Evolutionary conservation across 1,139 yeast species (phyloP).

Genomic region (Kluyveromyces sp.): DNA sequence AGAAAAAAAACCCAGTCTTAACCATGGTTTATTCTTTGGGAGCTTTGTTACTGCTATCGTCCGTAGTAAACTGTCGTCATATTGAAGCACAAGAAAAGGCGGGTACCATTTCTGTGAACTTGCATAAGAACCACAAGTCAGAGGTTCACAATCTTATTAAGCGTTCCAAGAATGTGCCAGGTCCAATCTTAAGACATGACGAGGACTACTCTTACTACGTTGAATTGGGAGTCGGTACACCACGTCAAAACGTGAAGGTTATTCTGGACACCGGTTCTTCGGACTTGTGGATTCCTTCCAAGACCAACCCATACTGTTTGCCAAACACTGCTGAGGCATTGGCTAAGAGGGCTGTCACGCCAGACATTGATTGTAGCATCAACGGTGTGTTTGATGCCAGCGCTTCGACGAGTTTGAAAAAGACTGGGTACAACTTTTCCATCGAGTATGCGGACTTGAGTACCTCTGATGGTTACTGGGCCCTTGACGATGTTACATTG

Average conservation of each 20-base stretch:
- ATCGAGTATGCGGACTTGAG: slow-evolving; percentile 19
- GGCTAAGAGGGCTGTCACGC: slow-evolving; percentile 7
- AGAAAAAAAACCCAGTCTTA: neutral
- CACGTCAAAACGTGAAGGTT: slow-evolving; percentile 42
- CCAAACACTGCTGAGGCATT: slow-evolving; percentile 8
- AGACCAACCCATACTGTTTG: slow-evolving; percentile 30
- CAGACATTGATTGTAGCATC: slow-evolving; percentile 12
- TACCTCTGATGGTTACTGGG: slow-evolving; percentile 24
- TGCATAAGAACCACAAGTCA: neutral
- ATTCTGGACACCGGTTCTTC: slow-evolving; percentile 64
- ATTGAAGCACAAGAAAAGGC: neutral
- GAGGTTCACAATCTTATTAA: slow-evolving; percentile 5
- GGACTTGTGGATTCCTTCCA: slow-evolving; percentile 51
- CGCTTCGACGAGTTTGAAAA: slow-evolving; percentile 10
- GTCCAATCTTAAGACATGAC: slow-evolving; percentile 10
- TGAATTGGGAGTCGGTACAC: slow-evolving; percentile 43
- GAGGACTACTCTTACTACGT: slow-evolving; percentile 35
- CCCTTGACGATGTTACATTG: slow-evolving; percentile 14
- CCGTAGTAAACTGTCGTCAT: neutral
- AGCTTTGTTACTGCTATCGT: neutral
- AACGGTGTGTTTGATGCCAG: slow-evolving; percentile 10
- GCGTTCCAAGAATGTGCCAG: slow-evolving; percentile 10
- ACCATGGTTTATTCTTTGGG: neutral
- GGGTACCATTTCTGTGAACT: neutral
- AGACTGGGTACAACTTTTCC: slow-evolving; percentile 14